Percentiles rank a stretch among this genome's conserved stretches.
Evolutionary conservation across 495 filamentous ascomycete species (phyloP).

Genomic region (Annulohypoxylon stygium): DNA sequence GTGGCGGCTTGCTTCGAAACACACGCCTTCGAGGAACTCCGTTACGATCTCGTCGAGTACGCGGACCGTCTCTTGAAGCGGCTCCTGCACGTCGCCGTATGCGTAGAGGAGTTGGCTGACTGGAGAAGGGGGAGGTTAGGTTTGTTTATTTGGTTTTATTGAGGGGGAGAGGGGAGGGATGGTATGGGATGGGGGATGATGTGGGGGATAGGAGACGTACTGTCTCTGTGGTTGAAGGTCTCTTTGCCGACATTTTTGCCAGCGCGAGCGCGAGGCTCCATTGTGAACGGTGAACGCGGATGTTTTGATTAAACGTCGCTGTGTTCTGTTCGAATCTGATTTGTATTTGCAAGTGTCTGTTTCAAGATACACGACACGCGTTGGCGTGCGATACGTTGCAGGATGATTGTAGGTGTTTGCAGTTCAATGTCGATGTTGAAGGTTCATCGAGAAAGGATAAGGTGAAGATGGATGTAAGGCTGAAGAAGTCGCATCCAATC

Average conservation of each 20-base stretch:
- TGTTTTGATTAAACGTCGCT: background rate
- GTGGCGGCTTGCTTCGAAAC: constrained; percentile 85
- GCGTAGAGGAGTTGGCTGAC: constrained; percentile 87
- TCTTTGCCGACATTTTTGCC: constrained; percentile 89
- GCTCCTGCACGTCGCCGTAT: constrained; percentile 78
- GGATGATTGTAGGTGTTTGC: background rate
- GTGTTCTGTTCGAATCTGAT: background rate
- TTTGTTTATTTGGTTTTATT: background rate
- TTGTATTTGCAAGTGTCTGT: background rate
- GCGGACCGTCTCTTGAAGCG: constrained; percentile 84
- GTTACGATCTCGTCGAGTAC: constrained; percentile 95
- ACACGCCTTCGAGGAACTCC: constrained; percentile 89
- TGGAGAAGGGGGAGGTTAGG: constrained; percentile 49
- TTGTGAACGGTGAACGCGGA: constrained; percentile 46
- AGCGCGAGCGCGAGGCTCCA: constrained; percentile 81
- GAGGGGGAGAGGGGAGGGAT: constrained; percentile 14
- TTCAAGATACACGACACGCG: background rate
- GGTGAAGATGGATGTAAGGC: constrained; percentile 17
- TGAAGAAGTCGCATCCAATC: constrained; percentile 20
- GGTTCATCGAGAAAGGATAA: constrained; percentile 11
- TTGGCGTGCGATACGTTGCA: background rate
- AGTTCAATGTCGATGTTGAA: constrained; percentile 12
- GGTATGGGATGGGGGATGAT: background rate
- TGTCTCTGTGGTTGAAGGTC: constrained; percentile 82
- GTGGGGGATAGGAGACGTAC: constrained; percentile 63